Percentiles rank a stretch among this genome's conserved stretches.
Conservation (phyloP, 1,284 basidiomycete species). For the Coriolopsis trogii region DNA sequence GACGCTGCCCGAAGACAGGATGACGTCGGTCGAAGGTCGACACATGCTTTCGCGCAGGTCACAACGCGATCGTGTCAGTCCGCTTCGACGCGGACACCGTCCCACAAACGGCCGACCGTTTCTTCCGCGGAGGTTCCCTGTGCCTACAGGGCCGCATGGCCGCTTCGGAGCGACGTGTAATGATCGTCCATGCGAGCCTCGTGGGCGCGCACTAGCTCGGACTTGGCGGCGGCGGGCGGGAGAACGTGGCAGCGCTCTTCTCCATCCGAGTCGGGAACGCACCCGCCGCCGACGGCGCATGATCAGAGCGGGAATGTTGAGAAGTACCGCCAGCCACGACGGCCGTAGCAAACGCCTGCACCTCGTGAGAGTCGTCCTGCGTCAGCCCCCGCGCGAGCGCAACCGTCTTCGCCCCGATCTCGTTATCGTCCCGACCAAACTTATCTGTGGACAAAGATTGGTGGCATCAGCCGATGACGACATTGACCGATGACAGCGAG, state of each 20-base stretch:
- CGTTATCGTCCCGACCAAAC: conserved; percentile 20
- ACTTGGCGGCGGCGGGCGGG: conserved; percentile 33
- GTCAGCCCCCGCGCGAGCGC: conserved; percentile 23
- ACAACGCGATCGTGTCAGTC: no score
- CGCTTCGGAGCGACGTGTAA: not conserved
- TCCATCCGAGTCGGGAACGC: conserved; percentile 14
- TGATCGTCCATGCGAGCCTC: not conserved
- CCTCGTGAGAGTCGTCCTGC: conserved; percentile 31
- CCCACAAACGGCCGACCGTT: conserved; percentile 5
- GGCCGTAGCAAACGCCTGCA: conserved; percentile 32
- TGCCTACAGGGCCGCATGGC: not conserved
- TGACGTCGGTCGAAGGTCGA: conserved; percentile 20
- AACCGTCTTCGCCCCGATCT: conserved; percentile 20
- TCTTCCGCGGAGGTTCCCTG: conserved; percentile 1
- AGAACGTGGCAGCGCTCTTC: conserved; percentile 32
- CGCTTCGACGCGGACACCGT: not conserved
- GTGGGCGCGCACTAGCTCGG: conserved; percentile 20
- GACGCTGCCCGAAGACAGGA: conserved; percentile 11
- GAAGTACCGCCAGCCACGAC: conserved; percentile 18
- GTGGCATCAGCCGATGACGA: conserved; percentile 14
- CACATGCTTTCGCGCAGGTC: conserved; percentile 5
- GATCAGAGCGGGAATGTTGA: conserved; percentile 1
- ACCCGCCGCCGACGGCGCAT: conserved; percentile 3
- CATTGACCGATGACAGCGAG: conserved; percentile 8
- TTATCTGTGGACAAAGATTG: conserved; percentile 18